Percentiles rank a stretch among this genome's conserved stretches.
phyloP scores from a whole-genome alignment of 495 filamentous ascomycete genomes.

The Penicillium steckii region DNA sequence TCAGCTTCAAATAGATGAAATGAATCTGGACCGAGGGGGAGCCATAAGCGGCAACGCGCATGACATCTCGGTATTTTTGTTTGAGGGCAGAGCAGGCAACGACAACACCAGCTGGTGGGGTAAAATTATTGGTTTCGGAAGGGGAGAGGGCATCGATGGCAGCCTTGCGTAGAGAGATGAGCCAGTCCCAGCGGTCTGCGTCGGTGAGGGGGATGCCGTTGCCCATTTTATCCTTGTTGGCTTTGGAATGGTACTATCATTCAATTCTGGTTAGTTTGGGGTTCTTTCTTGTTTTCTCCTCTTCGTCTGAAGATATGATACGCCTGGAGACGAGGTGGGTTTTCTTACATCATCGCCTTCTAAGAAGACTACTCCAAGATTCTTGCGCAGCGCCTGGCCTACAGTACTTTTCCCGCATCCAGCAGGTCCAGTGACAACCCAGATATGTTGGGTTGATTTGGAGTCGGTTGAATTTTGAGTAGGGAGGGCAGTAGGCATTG shows the following conservation, averaged over 20 bases:
- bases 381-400: constrained; percentile 69
- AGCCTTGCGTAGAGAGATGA: constrained; percentile 81
- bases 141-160: constrained; percentile 64
- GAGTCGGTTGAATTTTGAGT: constrained; percentile 15
- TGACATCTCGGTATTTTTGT: constrained; percentile 95
- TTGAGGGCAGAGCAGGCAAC: constrained; percentile 96
- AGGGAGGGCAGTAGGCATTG: constrained; percentile 21
- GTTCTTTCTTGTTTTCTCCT: constrained; percentile 8
- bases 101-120: constrained; percentile 72
- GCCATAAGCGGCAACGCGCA: constrained; percentile 82
- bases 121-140: constrained; percentile 38
- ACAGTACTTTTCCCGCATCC: constrained; percentile 97
- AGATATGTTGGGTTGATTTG: constrained; percentile 72
- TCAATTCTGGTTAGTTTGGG: constrained; percentile 9
- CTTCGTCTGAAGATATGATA: neutral
- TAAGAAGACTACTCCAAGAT: constrained; percentile 76
- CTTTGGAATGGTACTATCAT: constrained; percentile 73
- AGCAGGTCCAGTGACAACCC: constrained; percentile 95
- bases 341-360: constrained; percentile 91
- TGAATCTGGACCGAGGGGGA: constrained; percentile 77
- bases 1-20: constrained; percentile 86
- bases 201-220: constrained; percentile 86
- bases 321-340: neutral
- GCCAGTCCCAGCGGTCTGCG: constrained; percentile 97
- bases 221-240: constrained; percentile 94